These are phyloP conservation scores for Rauvolfia tetraphylla DNA, from an alignment of 257 asterid genomes.

Conservation along the genomic window DNA sequence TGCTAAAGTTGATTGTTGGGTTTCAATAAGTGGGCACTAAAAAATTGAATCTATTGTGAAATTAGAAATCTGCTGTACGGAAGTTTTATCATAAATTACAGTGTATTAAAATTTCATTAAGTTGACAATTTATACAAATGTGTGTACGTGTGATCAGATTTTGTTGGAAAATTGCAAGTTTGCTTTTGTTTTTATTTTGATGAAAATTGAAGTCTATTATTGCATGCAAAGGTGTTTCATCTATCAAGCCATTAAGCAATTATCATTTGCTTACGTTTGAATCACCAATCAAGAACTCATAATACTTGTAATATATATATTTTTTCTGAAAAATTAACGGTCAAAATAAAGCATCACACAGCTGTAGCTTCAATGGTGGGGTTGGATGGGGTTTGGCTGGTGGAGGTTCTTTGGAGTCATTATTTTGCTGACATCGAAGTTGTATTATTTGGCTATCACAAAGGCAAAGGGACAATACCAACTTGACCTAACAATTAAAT, in stretches of 20 bases:
- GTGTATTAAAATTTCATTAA: too few relatives aligned
- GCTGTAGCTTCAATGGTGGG: neutral
- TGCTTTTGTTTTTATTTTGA: neutral
- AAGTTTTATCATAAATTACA: too few relatives aligned
- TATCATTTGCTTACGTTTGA: too few relatives aligned
- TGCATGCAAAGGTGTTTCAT: neutral
- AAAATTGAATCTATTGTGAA: too few relatives aligned
- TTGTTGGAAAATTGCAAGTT: neutral
- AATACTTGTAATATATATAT: too few relatives aligned
- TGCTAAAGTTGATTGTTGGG: neutral
- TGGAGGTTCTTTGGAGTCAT: neutral
- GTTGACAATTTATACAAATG: too few relatives aligned
- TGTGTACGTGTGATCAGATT: too few relatives aligned
- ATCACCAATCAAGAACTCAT: too few relatives aligned
- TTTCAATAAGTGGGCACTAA: neutral
- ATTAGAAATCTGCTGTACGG: too few relatives aligned
- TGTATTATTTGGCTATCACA: slow-evolving; percentile 9
- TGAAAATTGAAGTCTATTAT: slow-evolving; percentile 9
- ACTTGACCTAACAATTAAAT: slow-evolving; percentile 2
- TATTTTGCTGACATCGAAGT: slow-evolving; percentile 7
- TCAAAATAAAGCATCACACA: neutral
- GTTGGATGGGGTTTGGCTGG: neutral
- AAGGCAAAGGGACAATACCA: slow-evolving; percentile 1
- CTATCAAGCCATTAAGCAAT: too few relatives aligned
- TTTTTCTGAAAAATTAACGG: neutral